Percentiles rank a stretch among this genome's conserved stretches.
These are phyloP conservation scores for Chaetomium fimeti DNA, from an alignment of 495 filamentous ascomycete species.

Conservation along the genomic window DNA sequence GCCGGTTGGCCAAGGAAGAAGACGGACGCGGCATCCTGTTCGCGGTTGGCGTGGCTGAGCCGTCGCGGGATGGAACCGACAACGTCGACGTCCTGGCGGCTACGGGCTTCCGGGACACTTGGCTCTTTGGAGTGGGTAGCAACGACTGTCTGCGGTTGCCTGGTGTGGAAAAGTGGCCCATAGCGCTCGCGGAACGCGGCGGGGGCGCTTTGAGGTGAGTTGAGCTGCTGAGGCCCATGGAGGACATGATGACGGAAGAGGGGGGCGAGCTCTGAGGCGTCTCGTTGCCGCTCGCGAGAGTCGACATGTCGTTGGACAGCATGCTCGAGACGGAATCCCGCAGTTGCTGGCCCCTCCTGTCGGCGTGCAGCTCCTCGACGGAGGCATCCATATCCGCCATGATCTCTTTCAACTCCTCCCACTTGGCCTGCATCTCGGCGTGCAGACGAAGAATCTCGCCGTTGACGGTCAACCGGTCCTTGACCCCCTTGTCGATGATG, in stretches of 20 bases:
- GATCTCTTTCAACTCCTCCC: slow-evolving; percentile 69
- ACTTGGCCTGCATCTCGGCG: slow-evolving; percentile 74
- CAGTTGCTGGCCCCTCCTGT: slow-evolving; percentile 68
- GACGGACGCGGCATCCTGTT: slow-evolving; percentile 50
- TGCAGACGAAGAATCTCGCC: slow-evolving; percentile 86
- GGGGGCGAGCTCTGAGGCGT: slow-evolving; percentile 89
- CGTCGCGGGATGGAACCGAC: slow-evolving; percentile 47
- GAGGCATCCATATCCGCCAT: slow-evolving; percentile 72
- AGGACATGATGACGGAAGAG: slow-evolving; percentile 76
- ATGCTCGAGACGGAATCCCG: slow-evolving; percentile 94
- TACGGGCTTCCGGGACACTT: slow-evolving; percentile 30
- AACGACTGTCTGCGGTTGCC: slow-evolving; percentile 38
- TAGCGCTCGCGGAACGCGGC: slow-evolving; percentile 41
- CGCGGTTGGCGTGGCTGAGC: slow-evolving; percentile 57
- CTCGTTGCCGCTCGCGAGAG: slow-evolving; percentile 66
- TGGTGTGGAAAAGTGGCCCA: slow-evolving; percentile 46
- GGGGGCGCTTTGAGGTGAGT: slow-evolving; percentile 42
- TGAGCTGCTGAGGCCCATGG: slow-evolving; percentile 49
- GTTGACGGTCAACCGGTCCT: slow-evolving; percentile 88
- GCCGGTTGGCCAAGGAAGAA: slow-evolving; percentile 56
- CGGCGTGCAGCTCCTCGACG: slow-evolving; percentile 68
- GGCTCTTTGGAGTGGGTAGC: slow-evolving; percentile 30
- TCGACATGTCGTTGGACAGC: slow-evolving; percentile 79
- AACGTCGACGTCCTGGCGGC: slow-evolving; percentile 42
- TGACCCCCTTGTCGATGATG: slow-evolving; percentile 90